Evolutionary conservation across 768 basidiomycete genomes (phyloP).

Genomic region (Auricularia sp.): DNA sequence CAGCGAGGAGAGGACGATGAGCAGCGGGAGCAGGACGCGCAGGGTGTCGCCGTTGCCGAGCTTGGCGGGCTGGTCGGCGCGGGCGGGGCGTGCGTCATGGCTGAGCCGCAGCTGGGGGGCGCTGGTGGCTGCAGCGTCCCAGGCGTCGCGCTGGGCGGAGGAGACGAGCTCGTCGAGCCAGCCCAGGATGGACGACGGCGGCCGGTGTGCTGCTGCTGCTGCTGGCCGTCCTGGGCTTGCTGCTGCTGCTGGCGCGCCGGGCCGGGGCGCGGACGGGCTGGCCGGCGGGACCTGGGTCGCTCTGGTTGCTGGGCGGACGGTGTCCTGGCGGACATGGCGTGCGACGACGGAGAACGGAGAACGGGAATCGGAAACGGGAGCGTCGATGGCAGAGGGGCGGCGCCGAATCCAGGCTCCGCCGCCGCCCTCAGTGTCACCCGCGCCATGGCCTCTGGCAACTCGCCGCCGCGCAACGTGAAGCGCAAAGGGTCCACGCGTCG

Average conservation of each 20-base stretch:
- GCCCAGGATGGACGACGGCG: not conserved
- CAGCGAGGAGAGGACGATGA: constrained; percentile 88
- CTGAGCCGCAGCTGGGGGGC: not conserved
- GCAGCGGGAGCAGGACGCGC: constrained; percentile 82
- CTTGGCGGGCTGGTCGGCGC: constrained; percentile 12
- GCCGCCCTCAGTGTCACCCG: too few species aligned
- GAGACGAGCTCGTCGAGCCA: not conserved
- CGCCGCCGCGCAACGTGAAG: not conserved
- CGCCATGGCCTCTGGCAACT: not conserved
- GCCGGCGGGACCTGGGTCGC: too few species aligned
- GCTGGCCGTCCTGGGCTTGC: not conserved
- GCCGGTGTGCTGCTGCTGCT: too few species aligned
- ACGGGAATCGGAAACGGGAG: too few species aligned
- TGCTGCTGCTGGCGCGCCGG: not conserved
- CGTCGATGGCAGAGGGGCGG: too few species aligned
- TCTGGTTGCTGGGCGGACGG: not conserved
- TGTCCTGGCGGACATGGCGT: too few species aligned
- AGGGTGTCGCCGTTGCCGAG: constrained; percentile 45
- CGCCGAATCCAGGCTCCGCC: too few species aligned
- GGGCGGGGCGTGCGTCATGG: not conserved
- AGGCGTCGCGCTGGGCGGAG: not conserved
- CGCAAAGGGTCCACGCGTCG: constrained; percentile 46
- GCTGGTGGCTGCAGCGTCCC: not conserved
- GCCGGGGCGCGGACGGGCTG: not conserved
- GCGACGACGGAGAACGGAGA: too few species aligned